Evolutionary conservation across 202 grass and related monocot species (phyloP), one percentile per base, ranked within the genome.

Genomic region (Elaeis oleifera): DNA sequence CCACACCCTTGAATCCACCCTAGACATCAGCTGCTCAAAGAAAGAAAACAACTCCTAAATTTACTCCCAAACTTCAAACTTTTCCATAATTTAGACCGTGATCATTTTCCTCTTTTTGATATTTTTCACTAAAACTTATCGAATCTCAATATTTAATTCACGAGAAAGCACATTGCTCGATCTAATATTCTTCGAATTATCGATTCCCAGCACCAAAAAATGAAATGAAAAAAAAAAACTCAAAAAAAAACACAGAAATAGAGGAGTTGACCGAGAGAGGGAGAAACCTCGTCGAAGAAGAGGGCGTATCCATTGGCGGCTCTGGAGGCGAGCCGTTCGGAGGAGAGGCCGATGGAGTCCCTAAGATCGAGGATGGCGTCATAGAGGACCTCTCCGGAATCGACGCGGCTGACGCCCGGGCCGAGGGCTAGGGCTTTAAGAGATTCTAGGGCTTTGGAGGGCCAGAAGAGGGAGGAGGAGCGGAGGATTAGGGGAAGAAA

Each of bases 341-440:
- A 62, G 26, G 67, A 74, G 77, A 89, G 77, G 24, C 57, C 48
- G 64, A 91, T 67, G 24, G 79, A 81, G 20, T 69, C 68, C 57
- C 92, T 81, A 56, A 97, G 87, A 56, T 89, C 88, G 24, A 78
- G n/a, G 59, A 97, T 81, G 58, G 82, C 63, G 78, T 96, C 84
- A 71, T 86, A 76, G 70, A 90, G 78, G 51, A 89, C 74, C 52
- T 91, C 74, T 58, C 87, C 92, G 27, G 87, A 96, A 58, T 63
- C 71, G 49, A 96, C 83, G 57, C 61, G 73, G 77, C 92, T 96
- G 61, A 96, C 92, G 59, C 82, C 77, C 44, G 92, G 84, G 11
- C 92, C 92, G 18, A 86, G 76, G 3, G 87, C 59, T 2, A 96
- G 84, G 4, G 92, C 84, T 68, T 69, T 65, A 7, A 96, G 74